phyloP scores from a whole-genome alignment of 306 rosid species.

The Oemleria cerasiformis region DNA sequence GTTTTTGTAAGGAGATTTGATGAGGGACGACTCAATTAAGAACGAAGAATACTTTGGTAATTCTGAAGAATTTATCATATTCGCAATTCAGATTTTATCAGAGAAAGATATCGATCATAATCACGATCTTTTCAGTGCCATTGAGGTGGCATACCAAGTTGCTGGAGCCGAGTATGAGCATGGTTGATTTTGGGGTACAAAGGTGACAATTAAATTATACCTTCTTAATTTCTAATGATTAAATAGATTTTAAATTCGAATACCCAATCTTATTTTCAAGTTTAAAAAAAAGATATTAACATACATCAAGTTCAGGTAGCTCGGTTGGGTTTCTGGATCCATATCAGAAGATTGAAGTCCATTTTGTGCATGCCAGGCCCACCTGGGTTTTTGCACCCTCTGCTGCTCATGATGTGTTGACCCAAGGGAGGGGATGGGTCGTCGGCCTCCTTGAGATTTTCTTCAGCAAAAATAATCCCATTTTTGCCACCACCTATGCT shows the following conservation, averaged over 20 bases:
- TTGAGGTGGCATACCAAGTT: conserved; percentile 17
- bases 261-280: too few species aligned
- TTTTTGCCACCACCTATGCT: conserved; percentile 1
- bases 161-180: conserved; percentile 15
- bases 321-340: too few species aligned
- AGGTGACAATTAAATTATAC: too few species aligned
- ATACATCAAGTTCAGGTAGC: too few species aligned
- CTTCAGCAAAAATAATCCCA: conserved; percentile 21
- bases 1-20: too few species aligned
- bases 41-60: background rate
- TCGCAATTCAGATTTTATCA: background rate
- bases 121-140: background rate
- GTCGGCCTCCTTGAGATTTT: conserved; percentile 21
- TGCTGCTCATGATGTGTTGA: background rate
- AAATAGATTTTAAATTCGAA: too few species aligned
- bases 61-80: background rate
- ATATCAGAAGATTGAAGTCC: conserved; percentile 64
- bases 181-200: too few species aligned
- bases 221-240: too few species aligned
- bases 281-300: too few species aligned
- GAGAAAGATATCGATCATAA: background rate
- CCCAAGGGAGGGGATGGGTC: conserved; percentile 36
- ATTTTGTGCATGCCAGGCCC: conserved; percentile 18
- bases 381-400: conserved; percentile 27
- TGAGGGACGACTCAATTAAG: background rate